Conservation (phyloP, 805 yeast species). For the Metschnikowia borealis region DNA sequence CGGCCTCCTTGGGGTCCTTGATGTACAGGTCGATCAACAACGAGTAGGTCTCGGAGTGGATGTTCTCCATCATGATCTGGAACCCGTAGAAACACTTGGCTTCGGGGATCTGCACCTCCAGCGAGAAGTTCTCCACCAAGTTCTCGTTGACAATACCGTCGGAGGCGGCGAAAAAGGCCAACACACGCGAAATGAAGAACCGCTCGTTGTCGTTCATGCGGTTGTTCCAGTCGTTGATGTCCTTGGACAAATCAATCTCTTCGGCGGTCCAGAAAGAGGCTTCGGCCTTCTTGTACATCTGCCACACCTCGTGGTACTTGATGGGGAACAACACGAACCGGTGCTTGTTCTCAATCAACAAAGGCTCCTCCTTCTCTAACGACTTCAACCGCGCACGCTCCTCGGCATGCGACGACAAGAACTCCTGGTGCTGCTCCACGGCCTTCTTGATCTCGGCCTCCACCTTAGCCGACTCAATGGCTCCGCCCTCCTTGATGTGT, state of each 20-base stretch:
- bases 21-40: conserved; percentile 90
- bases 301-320: conserved; percentile 97
- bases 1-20: conserved; percentile 92
- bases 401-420: conserved; percentile 57
- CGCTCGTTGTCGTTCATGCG: conserved; percentile 86
- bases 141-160: conserved; percentile 98
- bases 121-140: conserved; percentile 93
- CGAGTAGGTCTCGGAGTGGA: conserved; percentile 96
- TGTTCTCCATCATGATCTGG: conserved; percentile 99
- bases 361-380: conserved; percentile 83
- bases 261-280: conserved; percentile 99
- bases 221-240: conserved; percentile 88
- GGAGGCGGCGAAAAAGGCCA: conserved; percentile 97
- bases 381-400: conserved; percentile 74
- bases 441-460: conserved; percentile 23
- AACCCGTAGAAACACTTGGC: conserved; percentile 98
- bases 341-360: conserved; percentile 75
- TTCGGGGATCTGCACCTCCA: conserved; percentile 95
- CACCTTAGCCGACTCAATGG: conserved; percentile 19
- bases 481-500: conserved; percentile 18
- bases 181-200: conserved; percentile 84
- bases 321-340: conserved; percentile 95
- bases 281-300: conserved; percentile 97
- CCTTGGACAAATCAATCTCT: conserved; percentile 94
- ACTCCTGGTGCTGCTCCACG: conserved; percentile 46